These are phyloP conservation scores for Podospora appendiculata DNA, from an alignment of 495 filamentous ascomycete species.

Conservation along the genomic window DNA sequence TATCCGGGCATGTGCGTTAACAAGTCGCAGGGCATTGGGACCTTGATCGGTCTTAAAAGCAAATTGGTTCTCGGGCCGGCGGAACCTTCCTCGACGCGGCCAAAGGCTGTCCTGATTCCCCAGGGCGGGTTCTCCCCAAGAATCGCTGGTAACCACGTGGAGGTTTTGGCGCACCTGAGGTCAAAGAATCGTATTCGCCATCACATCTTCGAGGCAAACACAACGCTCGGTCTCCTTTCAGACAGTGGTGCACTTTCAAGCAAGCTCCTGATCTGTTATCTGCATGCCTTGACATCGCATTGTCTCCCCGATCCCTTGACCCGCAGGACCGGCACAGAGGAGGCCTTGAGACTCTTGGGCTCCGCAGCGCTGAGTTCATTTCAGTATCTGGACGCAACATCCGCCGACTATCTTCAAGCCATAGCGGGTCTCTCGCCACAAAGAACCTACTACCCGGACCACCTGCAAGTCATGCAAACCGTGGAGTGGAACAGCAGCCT, in stretches of 20 bases:
- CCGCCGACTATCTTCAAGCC: not conserved
- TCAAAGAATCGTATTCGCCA: conserved; percentile 11
- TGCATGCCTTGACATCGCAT: conserved; percentile 56
- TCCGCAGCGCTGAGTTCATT: conserved; percentile 47
- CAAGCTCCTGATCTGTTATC: conserved; percentile 44
- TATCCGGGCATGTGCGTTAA: conserved; percentile 43
- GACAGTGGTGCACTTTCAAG: conserved; percentile 46
- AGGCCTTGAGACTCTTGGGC: conserved; percentile 42
- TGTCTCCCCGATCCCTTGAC: conserved; percentile 52
- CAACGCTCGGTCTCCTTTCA: conserved; percentile 36
- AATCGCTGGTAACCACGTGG: conserved; percentile 26
- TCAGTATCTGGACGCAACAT: conserved; percentile 20
- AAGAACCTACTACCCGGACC: not conserved
- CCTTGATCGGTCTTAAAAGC: conserved; percentile 45
- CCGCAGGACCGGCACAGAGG: conserved; percentile 52
- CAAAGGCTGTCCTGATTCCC: conserved; percentile 45
- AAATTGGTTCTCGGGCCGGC: conserved; percentile 43
- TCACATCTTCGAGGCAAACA: conserved; percentile 40
- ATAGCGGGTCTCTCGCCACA: not conserved
- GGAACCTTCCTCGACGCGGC: not conserved
- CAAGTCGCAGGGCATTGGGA: conserved; percentile 38
- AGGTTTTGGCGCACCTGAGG: conserved; percentile 24
- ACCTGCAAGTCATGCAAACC: not conserved
- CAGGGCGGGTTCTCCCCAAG: conserved; percentile 24
- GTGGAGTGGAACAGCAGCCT: not conserved